phyloP scores from a whole-genome alignment of 306 rosid species.

The Boehmeria nivea region DNA sequence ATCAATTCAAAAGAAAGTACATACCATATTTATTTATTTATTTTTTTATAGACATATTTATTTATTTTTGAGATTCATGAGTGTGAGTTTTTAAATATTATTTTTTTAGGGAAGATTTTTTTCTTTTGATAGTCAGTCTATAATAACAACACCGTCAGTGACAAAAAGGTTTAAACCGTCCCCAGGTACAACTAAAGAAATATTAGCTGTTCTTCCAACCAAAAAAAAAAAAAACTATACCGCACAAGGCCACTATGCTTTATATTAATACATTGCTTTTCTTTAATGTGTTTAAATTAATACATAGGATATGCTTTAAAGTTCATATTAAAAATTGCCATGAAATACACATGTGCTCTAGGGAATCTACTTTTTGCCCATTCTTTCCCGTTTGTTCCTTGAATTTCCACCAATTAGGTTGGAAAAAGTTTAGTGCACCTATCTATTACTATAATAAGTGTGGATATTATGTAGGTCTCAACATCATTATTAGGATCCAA shows the following conservation, averaged over 20 bases:
- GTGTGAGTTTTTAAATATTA: no score
- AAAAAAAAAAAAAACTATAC: slow-evolving; percentile 4
- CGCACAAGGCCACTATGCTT: slow-evolving; percentile 9
- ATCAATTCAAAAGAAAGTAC: no score
- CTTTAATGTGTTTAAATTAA: slow-evolving; percentile 3
- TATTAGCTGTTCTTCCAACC: no score
- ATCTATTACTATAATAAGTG: not conserved
- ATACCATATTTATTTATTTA: no score
- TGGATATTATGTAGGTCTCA: no score
- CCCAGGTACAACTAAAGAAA: slow-evolving; percentile 4
- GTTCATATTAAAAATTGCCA: slow-evolving; percentile 44
- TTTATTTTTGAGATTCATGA: no score
- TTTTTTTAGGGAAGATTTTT: no score
- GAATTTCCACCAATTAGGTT: slow-evolving; percentile 69
- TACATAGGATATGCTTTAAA: slow-evolving; percentile 13
- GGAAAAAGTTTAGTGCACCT: slow-evolving; percentile 48
- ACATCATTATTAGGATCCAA: no score
- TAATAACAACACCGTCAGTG: no score
- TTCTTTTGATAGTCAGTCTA: no score
- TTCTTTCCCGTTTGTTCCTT: slow-evolving; percentile 47
- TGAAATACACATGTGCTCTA: slow-evolving; percentile 37
- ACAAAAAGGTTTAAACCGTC: not conserved
- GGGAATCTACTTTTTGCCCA: slow-evolving; percentile 63
- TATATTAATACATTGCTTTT: not conserved
- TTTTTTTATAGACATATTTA: no score